These are phyloP conservation scores for Penicillium palitans DNA, from an alignment of 2,329 filamentous ascomycete species.

Conservation along the genomic window DNA sequence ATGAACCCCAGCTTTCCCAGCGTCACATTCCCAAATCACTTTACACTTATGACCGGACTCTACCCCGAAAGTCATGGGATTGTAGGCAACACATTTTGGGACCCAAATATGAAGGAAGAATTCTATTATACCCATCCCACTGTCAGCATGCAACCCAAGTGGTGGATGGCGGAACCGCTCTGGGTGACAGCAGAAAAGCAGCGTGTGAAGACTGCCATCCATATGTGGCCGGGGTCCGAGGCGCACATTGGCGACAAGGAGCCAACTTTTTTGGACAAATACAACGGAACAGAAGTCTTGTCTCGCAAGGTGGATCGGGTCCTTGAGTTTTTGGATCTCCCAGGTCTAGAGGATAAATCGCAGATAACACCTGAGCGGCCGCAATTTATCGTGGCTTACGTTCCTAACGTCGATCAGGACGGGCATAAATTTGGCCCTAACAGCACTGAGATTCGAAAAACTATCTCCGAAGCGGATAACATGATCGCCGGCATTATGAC, in stretches of 20 bases:
- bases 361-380: conserved; percentile 63
- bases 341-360: conserved; percentile 64
- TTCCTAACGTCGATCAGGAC: conserved; percentile 84
- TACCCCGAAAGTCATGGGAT: conserved; percentile 92
- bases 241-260: conserved; percentile 75
- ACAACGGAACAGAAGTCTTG: conserved; percentile 73
- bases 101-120: conserved; percentile 70
- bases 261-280: conserved; percentile 80
- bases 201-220: conserved; percentile 75
- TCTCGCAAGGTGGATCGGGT: conserved; percentile 75
- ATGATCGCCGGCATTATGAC: conserved; percentile 78
- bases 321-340: conserved; percentile 79
- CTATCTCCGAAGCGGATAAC: conserved; percentile 74
- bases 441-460: conserved; percentile 81
- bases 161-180: conserved; percentile 93
- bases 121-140: conserved; percentile 83
- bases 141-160: conserved; percentile 77
- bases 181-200: conserved; percentile 91
- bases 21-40: conserved; percentile 96
- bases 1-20: conserved; percentile 95
- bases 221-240: conserved; percentile 99
- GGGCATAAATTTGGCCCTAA: conserved; percentile 91
- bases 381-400: conserved; percentile 90
- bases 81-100: conserved; percentile 94
- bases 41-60: conserved; percentile 85